phyloP scores from a whole-genome alignment of 352 stramenopile species.

The Albugo candida region DNA sequence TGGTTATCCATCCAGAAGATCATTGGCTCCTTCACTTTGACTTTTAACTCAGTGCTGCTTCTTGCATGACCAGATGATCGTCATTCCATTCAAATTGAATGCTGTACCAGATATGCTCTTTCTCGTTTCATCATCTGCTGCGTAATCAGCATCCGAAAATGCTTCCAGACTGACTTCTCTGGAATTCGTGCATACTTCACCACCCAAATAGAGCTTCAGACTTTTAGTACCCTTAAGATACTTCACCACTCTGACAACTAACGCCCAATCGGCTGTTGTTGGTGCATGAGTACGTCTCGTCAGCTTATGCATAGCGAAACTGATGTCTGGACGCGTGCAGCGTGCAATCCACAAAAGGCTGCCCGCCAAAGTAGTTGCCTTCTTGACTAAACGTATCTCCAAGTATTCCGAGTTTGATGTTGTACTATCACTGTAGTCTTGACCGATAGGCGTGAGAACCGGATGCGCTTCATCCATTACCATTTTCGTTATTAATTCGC shows the following conservation, averaged over 20 bases:
- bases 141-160: not conserved
- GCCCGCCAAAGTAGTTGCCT: slow-evolving; percentile 9
- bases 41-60: slow-evolving; percentile 6
- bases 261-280: slow-evolving; percentile 1
- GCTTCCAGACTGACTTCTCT: not conserved
- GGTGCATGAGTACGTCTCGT: slow-evolving; percentile 7
- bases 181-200: not conserved
- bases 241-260: slow-evolving; percentile 7
- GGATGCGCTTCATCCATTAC: slow-evolving; percentile 6
- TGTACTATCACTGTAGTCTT: slow-evolving; percentile 1
- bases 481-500: slow-evolving; percentile 9
- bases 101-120: not conserved
- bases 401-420: not conserved
- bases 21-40: slow-evolving; percentile 1
- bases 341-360: slow-evolving; percentile 14
- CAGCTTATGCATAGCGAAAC: slow-evolving; percentile 8
- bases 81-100: not conserved
- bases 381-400: not conserved
- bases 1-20: slow-evolving; percentile 7
- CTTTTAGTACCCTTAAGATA: slow-evolving; percentile 11
- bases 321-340: slow-evolving; percentile 13
- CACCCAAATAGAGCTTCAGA: slow-evolving; percentile 5
- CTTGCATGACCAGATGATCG: slow-evolving; percentile 3
- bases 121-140: not conserved
- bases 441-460: slow-evolving; percentile 5